These are phyloP conservation scores for Rhodotorula babjevae DNA, from an alignment of 768 basidiomycete species.

Conservation along the genomic window DNA sequence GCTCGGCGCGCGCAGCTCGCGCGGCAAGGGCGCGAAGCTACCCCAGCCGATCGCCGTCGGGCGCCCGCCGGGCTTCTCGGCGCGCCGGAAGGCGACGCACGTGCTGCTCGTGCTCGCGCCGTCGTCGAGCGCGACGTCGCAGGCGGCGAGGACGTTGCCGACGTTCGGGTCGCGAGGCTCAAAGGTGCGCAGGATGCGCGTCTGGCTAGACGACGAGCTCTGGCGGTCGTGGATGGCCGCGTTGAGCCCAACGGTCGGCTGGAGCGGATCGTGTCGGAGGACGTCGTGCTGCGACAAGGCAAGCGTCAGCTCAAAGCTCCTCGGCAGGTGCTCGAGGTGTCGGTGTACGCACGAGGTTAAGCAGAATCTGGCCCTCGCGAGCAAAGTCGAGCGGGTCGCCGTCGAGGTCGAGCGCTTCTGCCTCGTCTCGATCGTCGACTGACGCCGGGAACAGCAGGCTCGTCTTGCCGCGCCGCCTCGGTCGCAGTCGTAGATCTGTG, in stretches of 20 bases:
- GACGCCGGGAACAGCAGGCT: neutral
- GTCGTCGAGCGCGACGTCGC: neutral
- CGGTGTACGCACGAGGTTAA: neutral
- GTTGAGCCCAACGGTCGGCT: slow-evolving; percentile 29
- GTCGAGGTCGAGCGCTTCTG: slow-evolving; percentile 10
- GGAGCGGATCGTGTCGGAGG: slow-evolving; percentile 5
- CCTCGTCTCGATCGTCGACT: neutral
- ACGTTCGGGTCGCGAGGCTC: slow-evolving; percentile 12
- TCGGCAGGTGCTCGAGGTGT: no score
- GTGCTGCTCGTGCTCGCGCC: no score
- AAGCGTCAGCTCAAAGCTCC: no score
- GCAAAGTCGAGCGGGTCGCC: slow-evolving; percentile 6
- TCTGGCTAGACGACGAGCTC: neutral
- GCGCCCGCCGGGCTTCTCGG: neutral
- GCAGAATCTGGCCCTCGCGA: neutral
- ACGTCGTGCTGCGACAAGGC: neutral
- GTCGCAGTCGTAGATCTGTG: slow-evolving; percentile 12
- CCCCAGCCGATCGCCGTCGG: slow-evolving; percentile 18
- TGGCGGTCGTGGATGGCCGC: neutral
- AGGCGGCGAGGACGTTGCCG: slow-evolving; percentile 20
- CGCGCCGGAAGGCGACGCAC: slow-evolving; percentile 13
- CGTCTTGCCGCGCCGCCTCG: neutral
- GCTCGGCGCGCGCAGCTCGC: neutral
- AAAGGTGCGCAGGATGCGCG: neutral
- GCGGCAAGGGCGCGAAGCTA: neutral